Percentiles rank a stretch among this genome's conserved stretches.
phyloP scores from a whole-genome alignment of 208 protist genomes.

The Balamuthia mandrillaris region DNA sequence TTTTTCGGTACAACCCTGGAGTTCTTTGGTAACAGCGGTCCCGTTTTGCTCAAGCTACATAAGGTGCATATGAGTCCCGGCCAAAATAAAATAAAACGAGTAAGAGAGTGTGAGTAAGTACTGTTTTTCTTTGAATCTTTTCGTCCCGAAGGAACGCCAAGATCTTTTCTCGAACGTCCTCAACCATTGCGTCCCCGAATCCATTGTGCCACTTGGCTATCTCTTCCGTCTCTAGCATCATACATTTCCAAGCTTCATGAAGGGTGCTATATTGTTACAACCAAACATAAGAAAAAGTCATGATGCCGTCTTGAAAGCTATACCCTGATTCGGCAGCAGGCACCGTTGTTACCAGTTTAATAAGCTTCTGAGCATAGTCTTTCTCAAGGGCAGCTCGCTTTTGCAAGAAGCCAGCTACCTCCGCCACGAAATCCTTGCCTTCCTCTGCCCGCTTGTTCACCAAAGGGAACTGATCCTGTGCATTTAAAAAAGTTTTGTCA shows the following conservation, averaged over 20 bases:
- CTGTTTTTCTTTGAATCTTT: background rate
- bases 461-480: slow-evolving; percentile 20
- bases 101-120: too few relatives aligned
- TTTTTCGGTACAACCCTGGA: background rate
- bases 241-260: background rate
- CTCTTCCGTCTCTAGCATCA: background rate
- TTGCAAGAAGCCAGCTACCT: background rate
- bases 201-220: background rate
- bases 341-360: background rate
- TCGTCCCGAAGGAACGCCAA: background rate
- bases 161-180: background rate
- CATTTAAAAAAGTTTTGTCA: too few relatives aligned
- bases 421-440: background rate
- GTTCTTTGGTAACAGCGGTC: background rate
- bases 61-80: too few relatives aligned
- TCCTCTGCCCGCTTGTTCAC: background rate
- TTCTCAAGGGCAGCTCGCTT: slow-evolving; percentile 10
- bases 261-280: too few relatives aligned
- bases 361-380: background rate
- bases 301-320: too few relatives aligned
- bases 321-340: background rate
- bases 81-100: too few relatives aligned
- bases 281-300: too few relatives aligned
- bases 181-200: background rate
- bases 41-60: too few relatives aligned